These are phyloP conservation scores for Pestalotiopsis sp. DNA, from an alignment of 2,329 filamentous ascomycete genomes.

Conservation along the genomic window DNA sequence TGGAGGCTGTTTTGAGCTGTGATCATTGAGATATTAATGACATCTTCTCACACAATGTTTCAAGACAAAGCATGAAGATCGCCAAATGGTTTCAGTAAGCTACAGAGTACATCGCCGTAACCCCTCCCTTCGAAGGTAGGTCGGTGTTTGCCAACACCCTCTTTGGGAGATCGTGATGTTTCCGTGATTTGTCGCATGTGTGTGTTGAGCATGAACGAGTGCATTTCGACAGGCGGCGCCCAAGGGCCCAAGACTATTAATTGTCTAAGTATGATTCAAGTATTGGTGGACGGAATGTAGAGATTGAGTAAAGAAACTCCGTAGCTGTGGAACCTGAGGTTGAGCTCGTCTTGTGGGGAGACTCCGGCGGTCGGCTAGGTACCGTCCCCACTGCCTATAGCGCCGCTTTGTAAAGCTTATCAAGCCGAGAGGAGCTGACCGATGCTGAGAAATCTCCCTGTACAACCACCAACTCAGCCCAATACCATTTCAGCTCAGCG, in stretches of 20 bases:
- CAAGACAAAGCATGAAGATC: not conserved
- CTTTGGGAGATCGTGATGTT: too few species aligned
- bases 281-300: too few species aligned
- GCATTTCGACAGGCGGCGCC: too few species aligned
- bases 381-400: not conserved
- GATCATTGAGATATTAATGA: not conserved
- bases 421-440: constrained; percentile 1
- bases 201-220: too few species aligned
- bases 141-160: too few species aligned
- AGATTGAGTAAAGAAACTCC: not conserved
- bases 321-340: not conserved
- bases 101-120: not conserved
- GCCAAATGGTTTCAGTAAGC: not conserved
- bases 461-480: not conserved
- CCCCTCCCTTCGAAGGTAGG: too few species aligned
- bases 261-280: too few species aligned
- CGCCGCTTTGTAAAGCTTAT: constrained; percentile 8
- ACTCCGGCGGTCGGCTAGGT: not conserved
- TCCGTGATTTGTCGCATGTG: too few species aligned
- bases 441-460: constrained; percentile 4
- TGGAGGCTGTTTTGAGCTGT: not conserved
- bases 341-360: not conserved
- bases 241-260: too few species aligned
- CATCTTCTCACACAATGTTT: not conserved
- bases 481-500: not conserved